phyloP scores from a whole-genome alignment of 495 filamentous ascomycete genomes.

The Aspergillus funiculosus region DNA sequence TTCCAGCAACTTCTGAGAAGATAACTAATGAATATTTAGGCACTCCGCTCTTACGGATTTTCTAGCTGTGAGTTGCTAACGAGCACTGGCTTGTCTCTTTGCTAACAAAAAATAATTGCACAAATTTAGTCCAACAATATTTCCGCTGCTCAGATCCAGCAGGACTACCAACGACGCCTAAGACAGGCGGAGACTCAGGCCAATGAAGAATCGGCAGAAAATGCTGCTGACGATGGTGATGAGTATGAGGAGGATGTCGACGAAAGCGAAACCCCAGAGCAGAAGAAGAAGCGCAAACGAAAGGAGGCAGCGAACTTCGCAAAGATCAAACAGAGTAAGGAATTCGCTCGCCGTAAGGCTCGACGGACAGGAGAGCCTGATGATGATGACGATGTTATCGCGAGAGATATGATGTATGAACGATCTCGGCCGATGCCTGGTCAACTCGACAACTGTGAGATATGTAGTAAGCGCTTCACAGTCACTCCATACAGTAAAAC shows the following conservation, averaged over 20 bases:
- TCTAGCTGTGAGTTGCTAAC: slow-evolving; percentile 52
- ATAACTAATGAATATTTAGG: slow-evolving; percentile 28
- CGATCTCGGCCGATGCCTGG: slow-evolving; percentile 66
- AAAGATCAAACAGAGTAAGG: slow-evolving; percentile 74
- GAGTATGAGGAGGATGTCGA: slow-evolving; percentile 31
- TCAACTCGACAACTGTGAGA: slow-evolving; percentile 82
- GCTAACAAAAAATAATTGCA: slow-evolving; percentile 7
- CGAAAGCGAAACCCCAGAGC: slow-evolving; percentile 38
- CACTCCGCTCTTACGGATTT: slow-evolving; percentile 79
- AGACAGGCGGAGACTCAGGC: slow-evolving; percentile 41
- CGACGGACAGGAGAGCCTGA: slow-evolving; percentile 42
- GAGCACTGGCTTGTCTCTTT: neutral
- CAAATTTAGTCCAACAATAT: slow-evolving; percentile 70
- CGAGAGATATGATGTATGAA: slow-evolving; percentile 53
- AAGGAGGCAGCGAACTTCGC: slow-evolving; percentile 57
- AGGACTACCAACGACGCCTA: slow-evolving; percentile 52
- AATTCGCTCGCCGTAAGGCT: slow-evolving; percentile 55
- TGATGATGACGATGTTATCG: slow-evolving; percentile 44
- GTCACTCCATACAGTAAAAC: slow-evolving; percentile 85
- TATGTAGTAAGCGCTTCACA: slow-evolving; percentile 83
- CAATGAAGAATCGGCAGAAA: slow-evolving; percentile 21
- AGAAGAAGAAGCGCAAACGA: slow-evolving; percentile 58
- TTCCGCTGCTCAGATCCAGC: slow-evolving; percentile 70
- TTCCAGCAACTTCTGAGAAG: neutral
- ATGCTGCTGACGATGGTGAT: slow-evolving; percentile 22